Conservation (phyloP, 106 monocot genomes). For the Allium fistulosum region DNA sequence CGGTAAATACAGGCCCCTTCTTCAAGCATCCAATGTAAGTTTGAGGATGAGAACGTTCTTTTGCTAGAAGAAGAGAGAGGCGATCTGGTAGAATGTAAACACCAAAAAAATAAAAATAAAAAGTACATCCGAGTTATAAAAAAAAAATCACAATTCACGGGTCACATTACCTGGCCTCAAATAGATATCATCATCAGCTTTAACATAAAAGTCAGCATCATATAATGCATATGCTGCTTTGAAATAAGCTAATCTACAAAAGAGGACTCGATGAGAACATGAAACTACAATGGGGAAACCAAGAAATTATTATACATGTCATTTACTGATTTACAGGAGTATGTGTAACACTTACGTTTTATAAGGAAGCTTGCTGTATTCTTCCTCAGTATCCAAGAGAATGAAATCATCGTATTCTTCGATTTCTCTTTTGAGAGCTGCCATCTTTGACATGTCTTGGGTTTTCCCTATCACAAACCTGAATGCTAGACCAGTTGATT, state of each 20-base stretch:
- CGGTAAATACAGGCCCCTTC: slow-evolving; percentile 93
- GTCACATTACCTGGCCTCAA: slow-evolving; percentile 69
- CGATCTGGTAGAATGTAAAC: slow-evolving; percentile 53
- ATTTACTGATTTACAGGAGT: too few species aligned
- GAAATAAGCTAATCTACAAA: slow-evolving; percentile 89
- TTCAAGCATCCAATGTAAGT: slow-evolving; percentile 98
- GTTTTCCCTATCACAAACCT: slow-evolving; percentile 93
- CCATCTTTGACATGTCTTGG: slow-evolving; percentile 48
- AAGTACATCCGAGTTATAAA: not conserved
- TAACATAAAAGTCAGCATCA: slow-evolving; percentile 93
- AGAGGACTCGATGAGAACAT: slow-evolving; percentile 28
- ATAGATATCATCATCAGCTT: slow-evolving; percentile 98
- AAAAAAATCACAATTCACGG: not conserved
- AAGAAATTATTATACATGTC: too few species aligned
- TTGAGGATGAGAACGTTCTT: slow-evolving; percentile 57
- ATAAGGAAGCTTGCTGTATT: slow-evolving; percentile 74
- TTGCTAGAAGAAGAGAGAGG: slow-evolving; percentile 75
- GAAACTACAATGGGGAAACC: not conserved
- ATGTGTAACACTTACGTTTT: slow-evolving; percentile 59
- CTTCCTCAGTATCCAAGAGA: slow-evolving; percentile 78
- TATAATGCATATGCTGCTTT: slow-evolving; percentile 86
- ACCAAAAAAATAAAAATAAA: not conserved
- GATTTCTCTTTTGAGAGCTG: slow-evolving; percentile 60
- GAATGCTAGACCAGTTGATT: slow-evolving; percentile 77
- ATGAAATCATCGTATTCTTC: slow-evolving; percentile 68